phyloP scores from a whole-genome alignment of 2,329 filamentous ascomycete species.

The Pseudocercospora fijiensis region DNA sequence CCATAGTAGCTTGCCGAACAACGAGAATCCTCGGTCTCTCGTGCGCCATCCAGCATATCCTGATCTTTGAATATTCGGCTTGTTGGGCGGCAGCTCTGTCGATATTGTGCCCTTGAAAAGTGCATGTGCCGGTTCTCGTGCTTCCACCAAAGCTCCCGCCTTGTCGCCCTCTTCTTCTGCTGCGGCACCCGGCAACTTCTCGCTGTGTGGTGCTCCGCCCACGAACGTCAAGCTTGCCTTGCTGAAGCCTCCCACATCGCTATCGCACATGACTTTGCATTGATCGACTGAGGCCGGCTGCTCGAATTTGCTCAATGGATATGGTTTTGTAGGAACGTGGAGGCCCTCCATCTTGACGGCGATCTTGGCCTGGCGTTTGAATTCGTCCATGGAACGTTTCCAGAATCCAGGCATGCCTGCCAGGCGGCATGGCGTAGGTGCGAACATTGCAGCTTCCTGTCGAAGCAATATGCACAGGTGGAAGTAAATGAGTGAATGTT shows the following conservation, averaged over 20 bases:
- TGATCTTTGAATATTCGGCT: conserved; percentile 70
- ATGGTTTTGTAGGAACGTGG: conserved; percentile 63
- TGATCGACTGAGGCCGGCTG: conserved; percentile 43
- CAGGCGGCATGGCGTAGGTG: conserved; percentile 26
- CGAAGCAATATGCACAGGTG: not conserved
- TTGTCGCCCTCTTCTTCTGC: conserved; percentile 16
- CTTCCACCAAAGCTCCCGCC: conserved; percentile 8
- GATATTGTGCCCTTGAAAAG: conserved; percentile 88
- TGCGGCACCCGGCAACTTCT: conserved; percentile 9
- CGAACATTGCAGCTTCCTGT: conserved; percentile 20
- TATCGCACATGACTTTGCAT: conserved; percentile 79
- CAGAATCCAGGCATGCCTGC: conserved; percentile 51
- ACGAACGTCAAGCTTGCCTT: conserved; percentile 66
- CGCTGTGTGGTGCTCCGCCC: conserved; percentile 26
- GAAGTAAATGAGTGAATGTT: not conserved
- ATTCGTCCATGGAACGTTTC: conserved; percentile 59
- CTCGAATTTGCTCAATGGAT: conserved; percentile 65
- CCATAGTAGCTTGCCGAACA: conserved; percentile 86
- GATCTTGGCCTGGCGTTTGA: conserved; percentile 56
- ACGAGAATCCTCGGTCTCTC: conserved; percentile 67
- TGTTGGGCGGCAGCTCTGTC: conserved; percentile 72
- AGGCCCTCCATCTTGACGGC: conserved; percentile 69
- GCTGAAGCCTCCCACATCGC: conserved; percentile 82
- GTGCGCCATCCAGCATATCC: conserved; percentile 93
- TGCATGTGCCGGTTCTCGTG: conserved; percentile 61